These are phyloP conservation scores for Zoysia matrella DNA, from an alignment of 202 grass and related monocot genomes.

Conservation along the genomic window DNA sequence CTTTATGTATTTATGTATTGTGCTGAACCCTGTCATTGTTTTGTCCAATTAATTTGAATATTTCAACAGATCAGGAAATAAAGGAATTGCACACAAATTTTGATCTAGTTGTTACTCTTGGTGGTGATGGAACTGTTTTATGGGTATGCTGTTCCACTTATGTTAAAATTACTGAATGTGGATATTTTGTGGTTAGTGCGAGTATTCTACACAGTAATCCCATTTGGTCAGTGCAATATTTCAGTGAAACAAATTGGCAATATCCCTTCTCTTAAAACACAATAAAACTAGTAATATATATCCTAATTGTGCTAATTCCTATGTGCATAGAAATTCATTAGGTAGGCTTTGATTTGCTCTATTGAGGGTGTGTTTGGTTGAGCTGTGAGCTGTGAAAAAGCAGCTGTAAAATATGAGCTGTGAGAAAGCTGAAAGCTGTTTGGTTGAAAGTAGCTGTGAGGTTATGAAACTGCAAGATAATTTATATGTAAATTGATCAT, in stretches of 20 bases:
- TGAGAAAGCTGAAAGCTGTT: too few relatives aligned
- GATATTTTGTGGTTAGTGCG: slow-evolving; percentile 21
- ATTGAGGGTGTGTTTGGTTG: too few relatives aligned
- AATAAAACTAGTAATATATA: neutral
- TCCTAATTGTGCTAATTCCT: neutral
- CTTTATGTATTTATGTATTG: slow-evolving; percentile 1
- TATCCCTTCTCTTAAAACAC: neutral
- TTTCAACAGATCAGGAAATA: slow-evolving; percentile 75
- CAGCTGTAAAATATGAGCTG: too few relatives aligned
- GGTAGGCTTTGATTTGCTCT: neutral
- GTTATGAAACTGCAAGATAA: too few relatives aligned
- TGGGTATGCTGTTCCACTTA: slow-evolving; percentile 60
- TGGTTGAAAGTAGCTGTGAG: too few relatives aligned
- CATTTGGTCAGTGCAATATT: slow-evolving; percentile 3
- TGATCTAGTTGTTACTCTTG: slow-evolving; percentile 27
- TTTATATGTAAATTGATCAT: too few relatives aligned
- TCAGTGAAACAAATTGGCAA: slow-evolving; percentile 2
- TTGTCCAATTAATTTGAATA: slow-evolving; percentile 42
- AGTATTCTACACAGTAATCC: neutral
- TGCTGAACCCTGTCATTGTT: slow-evolving; percentile 4
- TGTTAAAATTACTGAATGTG: slow-evolving; percentile 38
- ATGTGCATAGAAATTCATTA: slow-evolving; percentile 4
- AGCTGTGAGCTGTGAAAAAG: too few relatives aligned
- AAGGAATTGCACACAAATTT: slow-evolving; percentile 86
- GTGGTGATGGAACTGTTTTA: slow-evolving; percentile 94